These are phyloP conservation scores for Lagenidium giganteum DNA, from an alignment of 352 stramenopile genomes.

Conservation along the genomic window DNA sequence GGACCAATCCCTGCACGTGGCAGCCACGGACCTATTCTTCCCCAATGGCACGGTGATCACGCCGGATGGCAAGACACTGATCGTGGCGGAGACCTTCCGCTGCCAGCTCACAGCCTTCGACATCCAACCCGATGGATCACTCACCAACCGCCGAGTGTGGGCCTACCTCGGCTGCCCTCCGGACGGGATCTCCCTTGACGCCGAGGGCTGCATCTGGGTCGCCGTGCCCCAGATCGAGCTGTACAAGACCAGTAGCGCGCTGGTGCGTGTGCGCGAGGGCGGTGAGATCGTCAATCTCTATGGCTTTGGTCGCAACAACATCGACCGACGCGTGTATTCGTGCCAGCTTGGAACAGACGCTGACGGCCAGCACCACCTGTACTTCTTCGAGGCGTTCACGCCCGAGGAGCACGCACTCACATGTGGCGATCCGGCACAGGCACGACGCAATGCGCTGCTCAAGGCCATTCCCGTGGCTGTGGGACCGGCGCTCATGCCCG, in stretches of 20 bases:
- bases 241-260: conserved; percentile 35
- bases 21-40: conserved; percentile 53
- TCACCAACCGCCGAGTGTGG: conserved; percentile 49
- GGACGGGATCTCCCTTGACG: conserved; percentile 63
- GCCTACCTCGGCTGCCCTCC: conserved; percentile 36
- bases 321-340: conserved; percentile 43
- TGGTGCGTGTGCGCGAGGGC: conserved; percentile 54
- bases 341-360: conserved; percentile 56
- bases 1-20: conserved; percentile 36
- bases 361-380: conserved; percentile 43
- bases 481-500: conserved; percentile 30
- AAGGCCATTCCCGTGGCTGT: conserved; percentile 44
- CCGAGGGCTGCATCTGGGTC: conserved; percentile 60
- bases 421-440: conserved; percentile 24
- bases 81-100: conserved; percentile 60
- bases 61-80: conserved; percentile 64
- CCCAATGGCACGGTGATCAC: conserved; percentile 69
- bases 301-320: conserved; percentile 54
- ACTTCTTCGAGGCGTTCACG: conserved; percentile 46
- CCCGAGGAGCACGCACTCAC: conserved; percentile 35
- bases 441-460: conserved; percentile 33
- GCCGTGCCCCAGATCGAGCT: conserved; percentile 45
- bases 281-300: conserved; percentile 47
- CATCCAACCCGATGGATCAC: conserved; percentile 34
- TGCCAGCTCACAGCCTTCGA: conserved; percentile 51